A percentile compares a stretch with the other conserved stretches of the same genome.
phyloP scores from a whole-genome alignment of 2,329 filamentous ascomycete genomes.

The Neonectria neomacrospora region DNA sequence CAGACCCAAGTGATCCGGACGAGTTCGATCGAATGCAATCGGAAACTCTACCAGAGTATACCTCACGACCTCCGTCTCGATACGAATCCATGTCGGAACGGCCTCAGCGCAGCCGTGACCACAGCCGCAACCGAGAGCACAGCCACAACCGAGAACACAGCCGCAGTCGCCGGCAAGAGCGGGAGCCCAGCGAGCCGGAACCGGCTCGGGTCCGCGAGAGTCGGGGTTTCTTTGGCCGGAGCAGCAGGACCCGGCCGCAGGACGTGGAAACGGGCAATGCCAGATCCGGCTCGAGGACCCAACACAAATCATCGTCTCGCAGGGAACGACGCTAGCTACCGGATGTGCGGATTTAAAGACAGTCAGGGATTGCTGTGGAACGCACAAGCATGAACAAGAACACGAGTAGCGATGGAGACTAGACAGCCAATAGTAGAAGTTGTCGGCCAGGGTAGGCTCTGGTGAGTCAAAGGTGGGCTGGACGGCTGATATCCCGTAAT shows the following conservation, averaged over 20 bases:
- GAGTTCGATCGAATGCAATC: slow-evolving; percentile 58
- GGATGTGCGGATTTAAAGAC: slow-evolving; percentile 32
- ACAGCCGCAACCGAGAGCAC: background rate
- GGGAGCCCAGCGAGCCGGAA: slow-evolving; percentile 42
- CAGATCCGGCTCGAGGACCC: slow-evolving; percentile 28
- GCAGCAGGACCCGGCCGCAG: slow-evolving; percentile 41
- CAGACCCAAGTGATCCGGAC: slow-evolving; percentile 64
- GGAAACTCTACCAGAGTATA: slow-evolving; percentile 43
- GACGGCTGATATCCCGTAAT: slow-evolving; percentile 16
- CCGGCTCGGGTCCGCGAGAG: slow-evolving; percentile 44
- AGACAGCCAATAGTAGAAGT: slow-evolving; percentile 1
- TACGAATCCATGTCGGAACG: slow-evolving; percentile 39
- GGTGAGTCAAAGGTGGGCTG: slow-evolving; percentile 35
- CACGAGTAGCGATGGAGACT: slow-evolving; percentile 6
- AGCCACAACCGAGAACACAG: background rate
- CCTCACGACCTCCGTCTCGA: slow-evolving; percentile 42
- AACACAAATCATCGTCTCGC: slow-evolving; percentile 35
- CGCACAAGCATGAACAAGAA: background rate
- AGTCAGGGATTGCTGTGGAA: slow-evolving; percentile 4
- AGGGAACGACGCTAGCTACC: slow-evolving; percentile 35
- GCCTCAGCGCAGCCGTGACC: slow-evolving; percentile 31
- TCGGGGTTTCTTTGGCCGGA: slow-evolving; percentile 46
- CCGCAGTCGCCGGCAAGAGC: slow-evolving; percentile 21
- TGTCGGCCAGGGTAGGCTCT: slow-evolving; percentile 26
- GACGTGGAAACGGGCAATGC: slow-evolving; percentile 48